Evolutionary conservation across 2,329 filamentous ascomycete genomes (phyloP), one percentile per base, ranked within the genome.

Genomic region (Botrytis fragariae): DNA sequence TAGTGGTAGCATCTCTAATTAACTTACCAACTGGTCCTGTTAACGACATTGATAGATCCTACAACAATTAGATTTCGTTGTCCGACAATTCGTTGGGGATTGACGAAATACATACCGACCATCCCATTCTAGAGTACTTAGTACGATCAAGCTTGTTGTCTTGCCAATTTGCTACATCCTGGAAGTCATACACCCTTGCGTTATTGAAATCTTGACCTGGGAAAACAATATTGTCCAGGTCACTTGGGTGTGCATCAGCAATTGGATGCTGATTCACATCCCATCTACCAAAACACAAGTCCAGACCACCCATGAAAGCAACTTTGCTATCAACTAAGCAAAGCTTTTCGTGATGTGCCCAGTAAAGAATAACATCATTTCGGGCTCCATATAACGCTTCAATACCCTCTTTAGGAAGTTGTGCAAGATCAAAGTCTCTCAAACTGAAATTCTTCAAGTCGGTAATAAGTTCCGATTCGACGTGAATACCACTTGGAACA

Each of bases 141-240:
- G 90, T 91, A 68, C 95, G 89, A 79, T 97, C 92, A 32, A 98
- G 87, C 80, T 97, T 94, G 82, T 97, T 97, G 75, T 94, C 89
- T 75, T 95, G 88, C 89, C 91, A 97, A 75, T 96, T 87, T 18
- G 75, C 75, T 32, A 95, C 92, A 77, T 93, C 89, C 63, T 90
- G 86, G 81, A 96, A 95, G 81, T 96, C 95, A 80, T 92, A 92
- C 48, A 97, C 90, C 69, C 90, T 87, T 37, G 94, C 93, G 77
- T 97, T 97, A 83, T 97, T 97, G 84, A 93, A 97, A 79, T 97
- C 95, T 80, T 97, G 95, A 1, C 95, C 94, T 0, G 94, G 93
- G 82, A 95, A 97, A 18, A 97, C 82, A 61, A 93, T 93, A 39
- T 88, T 85, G 74, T 93, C 89, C 37, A 97, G 81, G 81, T 97